Base-by-base conservation (phyloP, 78 protist genomes). In the Diacronema lutheri region DNA sequence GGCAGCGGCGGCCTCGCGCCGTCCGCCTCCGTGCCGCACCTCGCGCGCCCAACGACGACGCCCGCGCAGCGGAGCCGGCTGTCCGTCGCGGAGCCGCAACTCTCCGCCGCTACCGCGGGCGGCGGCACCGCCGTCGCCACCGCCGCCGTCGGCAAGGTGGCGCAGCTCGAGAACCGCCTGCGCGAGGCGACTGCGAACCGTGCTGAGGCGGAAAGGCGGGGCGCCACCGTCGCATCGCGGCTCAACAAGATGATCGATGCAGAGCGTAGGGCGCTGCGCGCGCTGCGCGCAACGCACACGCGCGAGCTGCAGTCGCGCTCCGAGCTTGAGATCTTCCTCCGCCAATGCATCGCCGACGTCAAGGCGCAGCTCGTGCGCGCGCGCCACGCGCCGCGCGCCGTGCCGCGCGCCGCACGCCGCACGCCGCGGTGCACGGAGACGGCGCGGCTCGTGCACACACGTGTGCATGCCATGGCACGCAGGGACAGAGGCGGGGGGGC, bases 221-320 rank as follows among this genome's bases (percentile, higher is more conserved):
- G 29, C 35, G 0, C 21, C 19, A 58, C 40, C 58, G n/a, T 50
- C 38, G 25, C 16, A 13, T 0, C 40, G n/a, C 1, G 19, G 44
- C 81, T 74, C 29, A 74, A 74, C 64, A 55, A 61, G 58, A 60
- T 74, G 64, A 62, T 74, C 44, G 81, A 74, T 4, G 81, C 50
- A 13, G 81, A 74, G 62, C 81, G 81, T n/a, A 35, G 62, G 31
- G 50, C 46, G 60, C 64, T 74, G 26, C 35, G 64, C 13, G 81
- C 81, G 19, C 60, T 74, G 29, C 81, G 81, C n/a, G 41, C 44
- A 13, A 61, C 81, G n/a, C 81, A 74, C 81, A 61, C 62, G n/a
- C 2, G 7, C 26, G 81, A 74, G 26, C 64, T 74, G 78, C 76
- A 68, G 46, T 1, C 58, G 64, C 81, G 81, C 44, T 50, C 81